Percentiles rank a stretch among this genome's conserved stretches.
These are phyloP conservation scores for Hapsidospora chrysogenum DNA, from an alignment of 495 filamentous ascomycete genomes.

Conservation along the genomic window DNA sequence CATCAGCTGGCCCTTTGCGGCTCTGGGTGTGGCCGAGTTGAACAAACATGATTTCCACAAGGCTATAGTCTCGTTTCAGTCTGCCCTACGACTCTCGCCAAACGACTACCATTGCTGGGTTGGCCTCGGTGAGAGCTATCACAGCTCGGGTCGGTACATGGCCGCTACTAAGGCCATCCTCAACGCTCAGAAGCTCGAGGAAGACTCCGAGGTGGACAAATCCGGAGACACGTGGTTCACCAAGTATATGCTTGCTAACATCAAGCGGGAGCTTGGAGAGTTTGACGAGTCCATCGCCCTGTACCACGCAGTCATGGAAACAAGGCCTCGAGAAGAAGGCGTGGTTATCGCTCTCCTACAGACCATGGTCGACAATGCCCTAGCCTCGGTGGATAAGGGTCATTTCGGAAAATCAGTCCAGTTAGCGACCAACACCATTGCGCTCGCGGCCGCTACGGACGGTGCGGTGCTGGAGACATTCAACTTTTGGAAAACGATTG, in stretches of 20 bases:
- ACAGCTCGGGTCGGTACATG: slow-evolving; percentile 81
- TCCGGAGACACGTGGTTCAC: slow-evolving; percentile 73
- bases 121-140: slow-evolving; percentile 88
- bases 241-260: slow-evolving; percentile 92
- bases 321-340: slow-evolving; percentile 59
- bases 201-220: slow-evolving; percentile 22
- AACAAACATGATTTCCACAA: slow-evolving; percentile 84
- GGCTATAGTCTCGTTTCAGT: slow-evolving; percentile 80
- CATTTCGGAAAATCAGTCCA: slow-evolving; percentile 66
- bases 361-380: slow-evolving; percentile 65
- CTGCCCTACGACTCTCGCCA: slow-evolving; percentile 69
- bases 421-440: slow-evolving; percentile 42
- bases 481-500: slow-evolving; percentile 87
- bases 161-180: slow-evolving; percentile 84
- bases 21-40: slow-evolving; percentile 86
- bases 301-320: slow-evolving; percentile 52
- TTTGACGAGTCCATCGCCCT: slow-evolving; percentile 65
- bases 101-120: slow-evolving; percentile 90
- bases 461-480: slow-evolving; percentile 45
- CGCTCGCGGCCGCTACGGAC: slow-evolving; percentile 21
- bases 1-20: slow-evolving; percentile 92
- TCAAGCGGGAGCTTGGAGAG: slow-evolving; percentile 77
- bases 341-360: slow-evolving; percentile 77
- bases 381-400: slow-evolving; percentile 59
- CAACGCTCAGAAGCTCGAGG: slow-evolving; percentile 56